Evolutionary conservation across 2,329 filamentous ascomycete genomes (phyloP).

Genomic region (Aspergillus ibericus): DNA sequence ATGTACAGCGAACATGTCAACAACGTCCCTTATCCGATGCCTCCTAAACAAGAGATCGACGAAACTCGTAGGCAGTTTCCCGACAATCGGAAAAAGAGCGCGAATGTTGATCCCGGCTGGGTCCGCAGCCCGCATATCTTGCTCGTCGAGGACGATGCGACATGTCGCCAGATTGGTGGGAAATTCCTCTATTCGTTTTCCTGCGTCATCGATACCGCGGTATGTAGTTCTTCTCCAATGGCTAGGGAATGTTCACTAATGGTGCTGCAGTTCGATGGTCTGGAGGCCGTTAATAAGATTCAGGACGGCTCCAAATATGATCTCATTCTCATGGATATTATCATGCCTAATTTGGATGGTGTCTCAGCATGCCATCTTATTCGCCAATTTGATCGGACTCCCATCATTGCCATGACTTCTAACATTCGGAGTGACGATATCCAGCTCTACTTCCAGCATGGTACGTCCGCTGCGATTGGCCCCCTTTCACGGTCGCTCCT

Average conservation of each 20-base stretch:
- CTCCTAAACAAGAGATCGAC: slow-evolving; percentile 60
- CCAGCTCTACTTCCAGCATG: slow-evolving; percentile 94
- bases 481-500: not conserved
- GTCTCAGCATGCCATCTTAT: slow-evolving; percentile 94
- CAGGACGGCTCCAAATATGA: slow-evolving; percentile 65
- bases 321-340: slow-evolving; percentile 85
- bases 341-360: slow-evolving; percentile 95
- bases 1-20: slow-evolving; percentile 93
- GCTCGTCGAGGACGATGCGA: slow-evolving; percentile 80
- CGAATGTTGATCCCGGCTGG: slow-evolving; percentile 64
- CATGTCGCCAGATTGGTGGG: slow-evolving; percentile 65
- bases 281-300: slow-evolving; percentile 89
- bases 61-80: slow-evolving; percentile 49
- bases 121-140: slow-evolving; percentile 73
- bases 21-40: slow-evolving; percentile 85
- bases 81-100: slow-evolving; percentile 62
- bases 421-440: slow-evolving; percentile 97
- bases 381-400: slow-evolving; percentile 77
- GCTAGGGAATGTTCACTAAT: slow-evolving; percentile 5
- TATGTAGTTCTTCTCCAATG: slow-evolving; percentile 40
- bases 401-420: slow-evolving; percentile 97
- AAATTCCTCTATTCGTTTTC: slow-evolving; percentile 67
- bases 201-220: slow-evolving; percentile 63
- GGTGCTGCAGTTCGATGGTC: slow-evolving; percentile 70
- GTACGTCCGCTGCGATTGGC: slow-evolving; percentile 57